Conservation (phyloP, 345 rosid genomes). For the Alliaria petiolata region DNA sequence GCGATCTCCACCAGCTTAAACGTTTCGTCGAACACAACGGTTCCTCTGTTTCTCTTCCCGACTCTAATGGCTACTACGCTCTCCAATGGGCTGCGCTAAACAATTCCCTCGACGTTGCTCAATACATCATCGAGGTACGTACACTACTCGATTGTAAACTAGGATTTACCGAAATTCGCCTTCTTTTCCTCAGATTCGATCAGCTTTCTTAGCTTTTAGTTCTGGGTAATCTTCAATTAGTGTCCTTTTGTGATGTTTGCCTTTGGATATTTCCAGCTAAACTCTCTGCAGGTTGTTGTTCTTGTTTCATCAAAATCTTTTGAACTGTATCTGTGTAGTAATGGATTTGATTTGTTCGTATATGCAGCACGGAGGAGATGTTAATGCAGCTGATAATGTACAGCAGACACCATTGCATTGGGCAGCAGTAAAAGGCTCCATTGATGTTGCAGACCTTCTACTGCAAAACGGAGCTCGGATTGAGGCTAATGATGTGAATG, state of each 20-base stretch:
- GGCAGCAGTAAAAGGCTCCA: constrained; percentile 86
- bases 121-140: constrained; percentile 73
- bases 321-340: not conserved
- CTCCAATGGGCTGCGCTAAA: constrained; percentile 92
- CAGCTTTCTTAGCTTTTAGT: too few species aligned
- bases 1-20: constrained; percentile 59
- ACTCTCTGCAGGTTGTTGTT: too few species aligned
- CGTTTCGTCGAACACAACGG: constrained; percentile 64
- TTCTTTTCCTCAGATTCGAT: not conserved
- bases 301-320: too few species aligned
- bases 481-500: constrained; percentile 68
- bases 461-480: constrained; percentile 70
- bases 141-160: constrained; percentile 8
- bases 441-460: constrained; percentile 62
- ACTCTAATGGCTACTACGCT: constrained; percentile 60
- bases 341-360: constrained; percentile 1
- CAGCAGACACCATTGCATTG: constrained; percentile 84
- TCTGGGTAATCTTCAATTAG: too few species aligned
- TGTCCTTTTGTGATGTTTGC: too few species aligned
- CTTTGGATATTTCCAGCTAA: too few species aligned
- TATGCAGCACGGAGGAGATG: constrained; percentile 71
- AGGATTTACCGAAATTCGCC: not conserved
- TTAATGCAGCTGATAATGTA: constrained; percentile 55
- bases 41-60: constrained; percentile 54
- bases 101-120: constrained; percentile 55